Base-by-base conservation (phyloP, 1,284 basidiomycete species). In the Ceratobasidium papillatum region DNA sequence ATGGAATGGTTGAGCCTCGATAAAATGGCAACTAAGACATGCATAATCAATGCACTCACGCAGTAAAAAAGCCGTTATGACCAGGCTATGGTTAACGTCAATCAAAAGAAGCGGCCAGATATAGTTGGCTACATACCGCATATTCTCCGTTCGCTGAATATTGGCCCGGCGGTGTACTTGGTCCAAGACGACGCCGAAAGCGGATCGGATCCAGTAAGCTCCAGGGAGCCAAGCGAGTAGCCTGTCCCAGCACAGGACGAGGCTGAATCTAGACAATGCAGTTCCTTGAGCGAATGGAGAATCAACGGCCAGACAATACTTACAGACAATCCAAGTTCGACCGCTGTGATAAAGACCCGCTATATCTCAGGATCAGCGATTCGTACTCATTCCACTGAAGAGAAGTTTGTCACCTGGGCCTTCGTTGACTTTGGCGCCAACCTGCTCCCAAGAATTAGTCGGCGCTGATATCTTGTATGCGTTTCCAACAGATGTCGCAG, bases 151-250 rank as follows among this genome's bases (percentile, higher is more conserved):
- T 54, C 2, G 72, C 59, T 2, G 61, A 74, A 74, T 11, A 74
- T 64, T 5, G 72, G 72, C 22, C 72, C 72, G n/a, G 72, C 19
- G 34, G 36, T 64, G 41, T 74, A 36, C 32, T 74, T 74, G 0
- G 72, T 64, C 83, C 82, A 84, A 3, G 81, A 81, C 41, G 78
- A 77, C 0, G 81, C 78, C 51, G 72, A 80, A 30, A 82, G n/a
- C n/a, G n/a, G n/a, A n/a, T n/a, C n/a, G n/a, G n/a, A n/a, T n/a
- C n/a, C n/a, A n/a, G n/a, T n/a, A 17, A 83, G 78, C 75, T 82
- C 81, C 5, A 84, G 80, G 2, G 77, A 76, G 3, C 63, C 71
- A 25, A 76, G 75, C 36, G 71, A 74, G 32, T 76, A 76, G 30
- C 75, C 73, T 14, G 75, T 32, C 11, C 54, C 73, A 54, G 51